A percentile compares a stretch with the other conserved stretches of the same genome.
phyloP scores from a whole-genome alignment of 2,329 filamentous ascomycete genomes.

The Cordyceps militaris region DNA sequence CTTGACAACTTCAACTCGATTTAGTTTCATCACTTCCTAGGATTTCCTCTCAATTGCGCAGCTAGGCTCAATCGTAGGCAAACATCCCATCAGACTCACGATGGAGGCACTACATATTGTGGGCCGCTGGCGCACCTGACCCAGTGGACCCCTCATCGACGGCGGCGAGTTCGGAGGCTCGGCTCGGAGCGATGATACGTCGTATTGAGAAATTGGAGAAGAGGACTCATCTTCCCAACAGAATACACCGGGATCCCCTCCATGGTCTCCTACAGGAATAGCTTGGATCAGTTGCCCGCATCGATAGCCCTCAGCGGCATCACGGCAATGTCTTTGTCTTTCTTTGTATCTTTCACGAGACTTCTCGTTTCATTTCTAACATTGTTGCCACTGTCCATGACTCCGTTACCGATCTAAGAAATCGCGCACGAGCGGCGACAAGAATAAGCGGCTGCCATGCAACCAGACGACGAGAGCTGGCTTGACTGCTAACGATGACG shows the following conservation, averaged over 20 bases:
- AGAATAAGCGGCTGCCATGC: no score
- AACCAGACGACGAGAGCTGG: no score
- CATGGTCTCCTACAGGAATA: background rate
- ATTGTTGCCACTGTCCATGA: no score
- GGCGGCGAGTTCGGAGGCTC: slow-evolving; percentile 11
- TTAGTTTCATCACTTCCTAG: slow-evolving; percentile 4
- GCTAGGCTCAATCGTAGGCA: slow-evolving; percentile 12
- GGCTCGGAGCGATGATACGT: slow-evolving; percentile 9
- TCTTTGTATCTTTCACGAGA: no score
- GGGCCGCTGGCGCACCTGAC: slow-evolving; percentile 17
- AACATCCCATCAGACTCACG: slow-evolving; percentile 11
- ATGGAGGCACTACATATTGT: slow-evolving; percentile 14
- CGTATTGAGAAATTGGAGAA: background rate
- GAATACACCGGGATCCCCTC: background rate
- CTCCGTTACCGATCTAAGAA: no score
- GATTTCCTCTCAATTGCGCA: no score
- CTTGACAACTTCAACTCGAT: background rate
- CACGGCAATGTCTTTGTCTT: no score
- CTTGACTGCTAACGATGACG: no score
- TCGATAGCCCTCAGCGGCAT: no score
- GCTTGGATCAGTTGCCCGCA: background rate
- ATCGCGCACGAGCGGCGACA: no score
- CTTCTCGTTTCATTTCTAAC: no score
- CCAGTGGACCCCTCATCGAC: background rate
- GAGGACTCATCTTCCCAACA: background rate